Base-by-base conservation (phyloP, 192 early-diverging fungal genomes). In the Spizellomyces sp. region DNA sequence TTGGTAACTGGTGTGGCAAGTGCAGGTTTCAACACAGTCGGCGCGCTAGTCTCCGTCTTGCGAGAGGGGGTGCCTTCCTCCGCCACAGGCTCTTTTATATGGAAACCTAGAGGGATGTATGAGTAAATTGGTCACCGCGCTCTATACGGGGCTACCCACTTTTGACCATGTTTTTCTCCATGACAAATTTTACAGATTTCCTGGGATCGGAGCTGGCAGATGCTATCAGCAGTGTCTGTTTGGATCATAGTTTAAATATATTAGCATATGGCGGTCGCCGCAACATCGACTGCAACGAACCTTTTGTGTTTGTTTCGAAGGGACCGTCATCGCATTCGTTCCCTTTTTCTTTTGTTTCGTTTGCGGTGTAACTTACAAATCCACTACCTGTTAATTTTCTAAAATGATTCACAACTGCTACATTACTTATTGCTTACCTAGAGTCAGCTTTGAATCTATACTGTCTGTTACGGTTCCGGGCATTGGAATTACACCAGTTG, bases 131-230 rank as follows among this genome's bases (percentile, higher is more conserved):
- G 15, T 55, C 3, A 0, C 3, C 52, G 15, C 3, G 52, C 15
- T 36, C 9, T 57, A 22, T 68, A 68, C 66, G 27, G 1, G 27
- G 12, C 58, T 36, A 36, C 27, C 3, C 27, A 36, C 27, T 36
- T 36, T 78, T 78, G 50, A 65, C 52, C 45, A 41, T 52, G 71
- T 78, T 78, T 44, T 78, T 72, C 15, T 78, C 67, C 66, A 78
- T 45, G 43, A 59, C 58, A 14, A 78, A 64, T 17, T 56, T 45
- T 45, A 78, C 69, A 59, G 63, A 47, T 48, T 71, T 66, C 65
- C 67, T 77, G 47, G 63, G 44, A 46, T 62, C 62, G 27, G n/a
- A 22, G n/a, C 17, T 17, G 12, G 67, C 52, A 6, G 17, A 1
- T 65, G 45, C 65, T 66, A 36, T 58, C 9, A 62, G 14, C 17